Conservation (phyloP, 305 asterid genomes). For the Euphrasia arctica region DNA sequence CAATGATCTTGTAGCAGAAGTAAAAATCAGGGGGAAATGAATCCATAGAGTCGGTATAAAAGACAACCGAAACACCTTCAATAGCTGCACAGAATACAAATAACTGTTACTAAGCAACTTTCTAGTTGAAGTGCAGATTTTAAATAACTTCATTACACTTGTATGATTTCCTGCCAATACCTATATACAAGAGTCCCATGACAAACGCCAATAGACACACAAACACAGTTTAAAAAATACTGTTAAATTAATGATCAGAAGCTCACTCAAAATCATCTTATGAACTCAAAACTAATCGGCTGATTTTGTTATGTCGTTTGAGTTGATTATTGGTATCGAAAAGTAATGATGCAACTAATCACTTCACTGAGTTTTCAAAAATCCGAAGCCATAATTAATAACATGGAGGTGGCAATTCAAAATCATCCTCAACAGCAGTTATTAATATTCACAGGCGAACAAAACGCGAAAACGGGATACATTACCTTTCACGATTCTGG, state of each 20-base stretch:
- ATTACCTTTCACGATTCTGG: conserved; percentile 56
- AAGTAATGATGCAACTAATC: background rate
- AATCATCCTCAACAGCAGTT: background rate
- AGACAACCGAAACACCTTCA: conserved; percentile 76
- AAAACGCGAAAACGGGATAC: background rate
- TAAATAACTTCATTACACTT: conserved; percentile 7
- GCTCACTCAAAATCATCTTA: conserved; percentile 7
- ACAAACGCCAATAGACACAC: background rate
- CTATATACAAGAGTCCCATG: background rate
- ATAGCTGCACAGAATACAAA: conserved; percentile 54
- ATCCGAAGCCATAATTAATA: background rate
- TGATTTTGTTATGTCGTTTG: background rate
- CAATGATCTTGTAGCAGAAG: conserved; percentile 52
- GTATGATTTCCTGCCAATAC: conserved; percentile 8
- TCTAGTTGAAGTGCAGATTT: conserved; percentile 11
- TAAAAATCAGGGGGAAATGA: conserved; percentile 47
- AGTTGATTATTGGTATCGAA: background rate
- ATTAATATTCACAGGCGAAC: conserved; percentile 14
- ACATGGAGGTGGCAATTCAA: background rate
- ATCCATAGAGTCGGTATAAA: conserved; percentile 55
- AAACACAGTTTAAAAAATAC: background rate
- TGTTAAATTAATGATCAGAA: background rate
- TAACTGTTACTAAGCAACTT: conserved; percentile 21
- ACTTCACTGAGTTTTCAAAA: conserved; percentile 15
- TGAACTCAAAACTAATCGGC: background rate